phyloP scores from a whole-genome alignment of 768 basidiomycete genomes.

The Cantharellus cinnabarinus region DNA sequence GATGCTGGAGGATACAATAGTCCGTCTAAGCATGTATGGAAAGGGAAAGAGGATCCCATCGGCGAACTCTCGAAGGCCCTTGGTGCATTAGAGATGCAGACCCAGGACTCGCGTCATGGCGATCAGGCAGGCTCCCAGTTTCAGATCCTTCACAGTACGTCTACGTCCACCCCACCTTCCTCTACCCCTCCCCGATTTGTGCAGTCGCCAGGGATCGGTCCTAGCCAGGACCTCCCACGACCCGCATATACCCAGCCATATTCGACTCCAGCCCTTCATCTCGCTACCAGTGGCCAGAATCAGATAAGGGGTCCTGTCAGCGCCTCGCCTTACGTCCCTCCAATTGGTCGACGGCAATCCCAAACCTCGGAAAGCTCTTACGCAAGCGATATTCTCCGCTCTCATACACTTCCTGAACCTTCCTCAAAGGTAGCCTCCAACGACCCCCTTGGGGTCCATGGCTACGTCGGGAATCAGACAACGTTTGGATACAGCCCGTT shows the following conservation, averaged over 20 bases:
- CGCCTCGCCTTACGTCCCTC: background rate
- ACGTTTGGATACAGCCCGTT: no score
- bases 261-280: background rate
- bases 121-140: background rate
- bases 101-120: background rate
- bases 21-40: slow-evolving; percentile 5
- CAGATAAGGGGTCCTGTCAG: background rate
- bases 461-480: no score
- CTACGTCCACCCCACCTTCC: background rate
- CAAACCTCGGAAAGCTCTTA: no score
- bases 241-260: background rate
- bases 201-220: background rate
- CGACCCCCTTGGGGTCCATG: no score
- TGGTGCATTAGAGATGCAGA: slow-evolving; percentile 38
- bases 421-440: no score
- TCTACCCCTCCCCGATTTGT: background rate
- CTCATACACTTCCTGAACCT: no score
- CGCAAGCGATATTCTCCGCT: no score
- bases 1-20: slow-evolving; percentile 3
- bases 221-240: background rate
- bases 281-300: no score
- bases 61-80: slow-evolving; percentile 65
- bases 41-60: slow-evolving; percentile 20
- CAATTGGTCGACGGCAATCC: background rate
- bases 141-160: background rate